These are phyloP conservation scores for Biscogniauxia mediterranea DNA, from an alignment of 2,329 filamentous ascomycete genomes.

Conservation along the genomic window DNA sequence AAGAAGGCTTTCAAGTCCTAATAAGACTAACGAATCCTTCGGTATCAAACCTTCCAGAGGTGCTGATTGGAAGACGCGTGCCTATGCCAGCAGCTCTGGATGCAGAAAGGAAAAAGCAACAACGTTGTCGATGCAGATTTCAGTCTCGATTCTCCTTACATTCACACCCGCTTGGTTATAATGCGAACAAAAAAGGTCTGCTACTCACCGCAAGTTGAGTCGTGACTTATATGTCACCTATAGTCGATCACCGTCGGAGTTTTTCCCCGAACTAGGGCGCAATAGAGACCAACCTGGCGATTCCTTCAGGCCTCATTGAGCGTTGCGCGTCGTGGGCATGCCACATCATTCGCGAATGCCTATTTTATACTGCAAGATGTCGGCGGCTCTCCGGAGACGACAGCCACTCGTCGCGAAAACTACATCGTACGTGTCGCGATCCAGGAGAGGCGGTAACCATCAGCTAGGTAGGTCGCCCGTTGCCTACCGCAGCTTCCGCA, in stretches of 20 bases:
- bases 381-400: background rate
- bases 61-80: background rate
- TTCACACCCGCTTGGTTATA: background rate
- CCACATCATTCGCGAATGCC: background rate
- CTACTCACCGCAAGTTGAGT: background rate
- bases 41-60: background rate
- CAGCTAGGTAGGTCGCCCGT: background rate
- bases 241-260: background rate
- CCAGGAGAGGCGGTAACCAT: background rate
- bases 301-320: background rate
- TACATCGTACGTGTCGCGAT: background rate
- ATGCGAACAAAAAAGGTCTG: background rate
- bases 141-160: background rate
- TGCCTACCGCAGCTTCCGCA: background rate
- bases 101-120: background rate
- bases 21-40: background rate
- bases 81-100: background rate
- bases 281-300: background rate
- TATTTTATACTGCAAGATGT: background rate
- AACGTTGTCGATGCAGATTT: background rate
- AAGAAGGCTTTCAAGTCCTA: background rate
- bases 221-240: background rate
- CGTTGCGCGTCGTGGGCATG: background rate
- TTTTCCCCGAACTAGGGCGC: background rate
- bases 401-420: background rate